These are phyloP conservation scores for Yamadazyma friedrichii DNA, from an alignment of 1,139 yeast genomes.

Conservation along the genomic window DNA sequence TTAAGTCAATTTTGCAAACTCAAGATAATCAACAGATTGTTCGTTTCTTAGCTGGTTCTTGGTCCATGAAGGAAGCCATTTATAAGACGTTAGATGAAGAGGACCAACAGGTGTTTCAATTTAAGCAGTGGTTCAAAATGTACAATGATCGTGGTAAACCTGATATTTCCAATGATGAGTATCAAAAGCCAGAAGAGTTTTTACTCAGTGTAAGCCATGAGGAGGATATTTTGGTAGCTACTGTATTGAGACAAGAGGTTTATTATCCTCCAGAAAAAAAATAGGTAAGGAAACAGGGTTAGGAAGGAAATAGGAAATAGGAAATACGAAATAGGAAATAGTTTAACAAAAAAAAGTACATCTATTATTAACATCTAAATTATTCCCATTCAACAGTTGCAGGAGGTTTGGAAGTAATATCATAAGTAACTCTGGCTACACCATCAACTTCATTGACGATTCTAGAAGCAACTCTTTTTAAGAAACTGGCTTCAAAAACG, in stretches of 20 bases:
- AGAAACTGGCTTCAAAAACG: constrained; percentile 87
- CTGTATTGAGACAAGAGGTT: constrained; percentile 43
- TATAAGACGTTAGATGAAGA: constrained; percentile 54
- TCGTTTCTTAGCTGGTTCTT: constrained; percentile 51
- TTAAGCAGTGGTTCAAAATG: constrained; percentile 60
- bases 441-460: constrained; percentile 98
- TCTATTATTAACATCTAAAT: constrained; percentile 8
- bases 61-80: constrained; percentile 80
- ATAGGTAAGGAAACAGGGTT: background rate
- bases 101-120: constrained; percentile 53
- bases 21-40: constrained; percentile 24
- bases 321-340: background rate
- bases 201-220: constrained; percentile 65
- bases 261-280: background rate
- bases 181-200: constrained; percentile 44
- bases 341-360: background rate
- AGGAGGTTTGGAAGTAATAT: constrained; percentile 98
- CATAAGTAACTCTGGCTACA: constrained; percentile 98
- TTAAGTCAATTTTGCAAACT: constrained; percentile 17
- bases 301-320: background rate
- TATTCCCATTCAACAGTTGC: constrained; percentile 99
- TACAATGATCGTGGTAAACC: constrained; percentile 43
- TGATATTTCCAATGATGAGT: constrained; percentile 28
- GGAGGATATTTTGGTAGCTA: constrained; percentile 50
- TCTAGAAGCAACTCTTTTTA: constrained; percentile 91